Percentiles rank a stretch among this genome's conserved stretches.
These are phyloP conservation scores for Cynara cardunculus DNA, from an alignment of 129 eudicot species.

Conservation along the genomic window DNA sequence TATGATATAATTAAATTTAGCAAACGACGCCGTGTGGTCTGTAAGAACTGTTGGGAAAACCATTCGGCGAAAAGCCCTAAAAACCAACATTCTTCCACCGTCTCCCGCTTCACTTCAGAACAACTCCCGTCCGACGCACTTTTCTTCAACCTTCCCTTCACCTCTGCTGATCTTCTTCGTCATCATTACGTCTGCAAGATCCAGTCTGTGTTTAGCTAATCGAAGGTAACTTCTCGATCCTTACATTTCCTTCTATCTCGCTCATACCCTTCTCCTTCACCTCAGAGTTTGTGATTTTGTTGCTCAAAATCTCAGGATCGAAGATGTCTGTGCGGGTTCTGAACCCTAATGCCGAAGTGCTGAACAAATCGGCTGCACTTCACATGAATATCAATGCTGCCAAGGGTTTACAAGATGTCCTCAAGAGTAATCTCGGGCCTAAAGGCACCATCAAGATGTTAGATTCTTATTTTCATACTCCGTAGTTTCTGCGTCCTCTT, in stretches of 20 bases:
- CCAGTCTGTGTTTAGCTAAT: neutral
- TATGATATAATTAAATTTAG: too few relatives aligned
- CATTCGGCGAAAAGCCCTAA: slow-evolving; percentile 24
- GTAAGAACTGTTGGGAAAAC: neutral
- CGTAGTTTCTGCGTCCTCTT: neutral
- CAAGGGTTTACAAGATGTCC: slow-evolving; percentile 90
- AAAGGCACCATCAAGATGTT: slow-evolving; percentile 94
- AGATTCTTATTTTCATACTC: neutral
- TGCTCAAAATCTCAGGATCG: slow-evolving; percentile 6
- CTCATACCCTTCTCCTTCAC: neutral
- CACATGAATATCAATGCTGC: slow-evolving; percentile 96
- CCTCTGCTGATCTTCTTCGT: neutral
- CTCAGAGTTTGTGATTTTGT: neutral
- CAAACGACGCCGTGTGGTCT: neutral
- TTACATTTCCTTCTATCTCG: slow-evolving; percentile 12
- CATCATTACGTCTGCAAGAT: slow-evolving; percentile 23
- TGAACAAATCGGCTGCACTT: slow-evolving; percentile 91
- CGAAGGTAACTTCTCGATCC: slow-evolving; percentile 12
- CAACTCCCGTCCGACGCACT: slow-evolving; percentile 13
- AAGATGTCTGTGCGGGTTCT: slow-evolving; percentile 73
- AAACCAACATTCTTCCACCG: slow-evolving; percentile 1
- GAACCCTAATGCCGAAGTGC: slow-evolving; percentile 89
- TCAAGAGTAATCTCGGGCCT: slow-evolving; percentile 91
- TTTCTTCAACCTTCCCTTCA: slow-evolving; percentile 1
- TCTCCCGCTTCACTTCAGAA: slow-evolving; percentile 10